Evolutionary conservation across 2,329 filamentous ascomycete species (phyloP), one percentile per base, ranked within the genome.

Genomic region (Aureobasidium vineae): DNA sequence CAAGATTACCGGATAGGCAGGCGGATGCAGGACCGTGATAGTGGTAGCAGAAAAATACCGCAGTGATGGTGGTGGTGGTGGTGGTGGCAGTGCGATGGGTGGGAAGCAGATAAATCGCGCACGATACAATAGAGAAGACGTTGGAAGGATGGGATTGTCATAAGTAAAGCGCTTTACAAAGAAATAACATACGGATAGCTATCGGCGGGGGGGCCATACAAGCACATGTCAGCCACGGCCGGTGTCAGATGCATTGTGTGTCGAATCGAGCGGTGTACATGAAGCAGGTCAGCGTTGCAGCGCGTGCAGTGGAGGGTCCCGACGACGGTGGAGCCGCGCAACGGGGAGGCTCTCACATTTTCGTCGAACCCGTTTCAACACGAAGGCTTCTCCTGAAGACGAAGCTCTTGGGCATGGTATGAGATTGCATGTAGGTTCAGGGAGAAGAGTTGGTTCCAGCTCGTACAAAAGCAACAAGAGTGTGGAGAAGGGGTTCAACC

Each of bases 1-100:
- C 59, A 40, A 61, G n/a, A 61, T 47, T 47, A 26, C 41, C 41
- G 41, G 38, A 15, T 61, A 26, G 57, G 19, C 41, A 61, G 43
- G 45, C 23, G 45, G 38, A 33, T 64, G 38, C 61, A 64, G 33
- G 23, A 54, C 26, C 19, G 38, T 45, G 38, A 64, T 45, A 52
- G 59, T 63, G 59, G 45, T 52, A 16, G 47, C 21, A 64, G 38
- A 11, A 45, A 54, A 53, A 43, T 54, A 23, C 23, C 49, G 61
- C 38, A 64, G 21, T 15, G 21, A 13, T 40, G 31, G 13, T 54
- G 31, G 60, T 64, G 61, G 23, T 16, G 40, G 52, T 28, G 56
- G 41, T 61, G 59, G 60, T 64, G 61, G 61, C 61, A 64, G 61
- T 64, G 61, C 61, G 61, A 64, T 60, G 15, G 23, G 47, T 21